Percentiles rank a stretch among this genome's conserved stretches.
phyloP scores from a whole-genome alignment of 352 stramenopile species.

The Globisporangium cystogenes region DNA sequence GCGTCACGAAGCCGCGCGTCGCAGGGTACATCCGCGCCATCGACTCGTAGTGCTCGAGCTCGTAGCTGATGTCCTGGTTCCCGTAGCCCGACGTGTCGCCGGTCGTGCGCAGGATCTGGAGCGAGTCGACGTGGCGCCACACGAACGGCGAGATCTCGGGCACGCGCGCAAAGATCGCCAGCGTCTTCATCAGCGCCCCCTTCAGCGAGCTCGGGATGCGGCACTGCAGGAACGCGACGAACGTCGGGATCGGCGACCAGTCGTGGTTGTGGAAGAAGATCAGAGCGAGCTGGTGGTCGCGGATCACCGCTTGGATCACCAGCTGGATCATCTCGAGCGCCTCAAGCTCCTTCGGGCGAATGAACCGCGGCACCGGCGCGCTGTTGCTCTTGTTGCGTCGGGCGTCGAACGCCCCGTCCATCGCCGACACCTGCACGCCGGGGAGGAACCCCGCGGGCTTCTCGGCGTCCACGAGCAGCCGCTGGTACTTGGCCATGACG shows the following conservation, averaged over 20 bases:
- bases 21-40: constrained; percentile 71
- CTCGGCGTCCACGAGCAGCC: constrained; percentile 67
- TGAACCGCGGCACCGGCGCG: constrained; percentile 54
- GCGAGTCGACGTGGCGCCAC: constrained; percentile 78
- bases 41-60: constrained; percentile 84
- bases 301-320: constrained; percentile 74
- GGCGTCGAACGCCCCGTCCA: constrained; percentile 9
- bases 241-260: constrained; percentile 76
- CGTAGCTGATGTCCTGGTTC: constrained; percentile 75
- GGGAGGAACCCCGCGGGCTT: constrained; percentile 37
- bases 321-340: constrained; percentile 75
- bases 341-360: constrained; percentile 78
- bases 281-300: constrained; percentile 61
- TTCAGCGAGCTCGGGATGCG: constrained; percentile 82
- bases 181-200: constrained; percentile 81
- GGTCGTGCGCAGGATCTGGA: constrained; percentile 79
- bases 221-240: constrained; percentile 79
- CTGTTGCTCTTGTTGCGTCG: constrained; percentile 7
- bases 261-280: constrained; percentile 88
- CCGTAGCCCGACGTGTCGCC: constrained; percentile 55
- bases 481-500: constrained; percentile 83
- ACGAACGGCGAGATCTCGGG: constrained; percentile 78
- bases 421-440: constrained; percentile 9
- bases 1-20: constrained; percentile 66
- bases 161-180: constrained; percentile 68